Evolutionary conservation across 75 land plant species (phyloP), one percentile per base, ranked within the genome.

Genomic region (Picea sitchensis): DNA sequence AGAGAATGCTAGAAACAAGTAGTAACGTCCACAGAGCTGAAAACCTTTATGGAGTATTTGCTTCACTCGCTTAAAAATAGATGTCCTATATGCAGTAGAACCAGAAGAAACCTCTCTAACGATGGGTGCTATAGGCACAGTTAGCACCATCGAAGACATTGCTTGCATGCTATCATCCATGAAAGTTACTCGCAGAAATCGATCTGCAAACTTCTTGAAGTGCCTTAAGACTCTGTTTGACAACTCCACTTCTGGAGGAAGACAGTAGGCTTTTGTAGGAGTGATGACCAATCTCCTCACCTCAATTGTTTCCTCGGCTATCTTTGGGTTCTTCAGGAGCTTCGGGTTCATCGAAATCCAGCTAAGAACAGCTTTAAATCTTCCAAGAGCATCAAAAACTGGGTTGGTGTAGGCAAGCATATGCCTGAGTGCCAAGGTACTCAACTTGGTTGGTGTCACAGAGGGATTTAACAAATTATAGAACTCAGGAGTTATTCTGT

Each of bases 221-320:
- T 90, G 56, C 36, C 99, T 78, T 2, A 95, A 74, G 58, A 96
- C 98, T 61, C 99, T 82, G 73, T 96, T 96, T 3, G 99, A 95
- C 14, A 92, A 84, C 63, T 96, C 99, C 34, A 90, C 81, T 81
- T 90, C 96, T 41, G 98, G 98, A 32, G 89, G 91, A 54, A 88
- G 84, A 79, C 99, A 96, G 62, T 92, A 90, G 1, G 95, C 99
- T 84, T 82, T 91, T 5, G 99, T 88, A 11, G 99, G 99, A 59
- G 99, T 96, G 14, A 96, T 79, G 4, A 95, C 80, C 80, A 96
- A 65, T 71, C 98, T 85, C 80, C 94, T 75, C 0, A 96, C 87
- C 78, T 87, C 87, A 20, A 88, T 86, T 73, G 77, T 79, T 59
- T 88, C 90, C 78, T 62, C 84, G 6, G 76, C 23, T 61, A 79